Percentiles rank a stretch among this genome's conserved stretches.
These are phyloP conservation scores for Zarea fungicola DNA, from an alignment of 2,329 filamentous ascomycete genomes.

Conservation along the genomic window DNA sequence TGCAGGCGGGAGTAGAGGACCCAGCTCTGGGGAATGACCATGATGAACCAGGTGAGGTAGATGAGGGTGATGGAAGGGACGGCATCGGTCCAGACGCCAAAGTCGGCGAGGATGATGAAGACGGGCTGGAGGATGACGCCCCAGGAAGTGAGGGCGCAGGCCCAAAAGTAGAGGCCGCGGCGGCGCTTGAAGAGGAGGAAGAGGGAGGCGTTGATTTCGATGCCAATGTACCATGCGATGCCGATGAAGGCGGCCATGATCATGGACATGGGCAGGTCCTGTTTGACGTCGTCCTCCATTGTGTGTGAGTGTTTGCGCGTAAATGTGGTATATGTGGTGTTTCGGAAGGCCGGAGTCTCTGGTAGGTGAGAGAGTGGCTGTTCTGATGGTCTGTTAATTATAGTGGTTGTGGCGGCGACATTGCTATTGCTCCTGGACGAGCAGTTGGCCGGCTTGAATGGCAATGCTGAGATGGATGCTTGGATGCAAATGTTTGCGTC, in stretches of 20 bases:
- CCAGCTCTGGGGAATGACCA: conserved; percentile 54
- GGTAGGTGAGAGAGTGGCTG: no score
- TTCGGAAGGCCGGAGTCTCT: no score
- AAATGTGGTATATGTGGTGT: not conserved
- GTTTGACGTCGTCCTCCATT: conserved; percentile 17
- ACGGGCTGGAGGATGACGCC: conserved; percentile 30
- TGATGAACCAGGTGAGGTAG: conserved; percentile 26
- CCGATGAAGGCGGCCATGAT: conserved; percentile 32
- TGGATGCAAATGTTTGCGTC: no score
- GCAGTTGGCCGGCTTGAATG: no score
- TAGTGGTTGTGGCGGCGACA: no score
- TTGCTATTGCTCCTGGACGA: no score
- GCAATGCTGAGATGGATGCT: no score
- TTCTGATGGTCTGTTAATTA: no score
- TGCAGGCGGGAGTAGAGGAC: conserved; percentile 58
- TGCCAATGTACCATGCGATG: conserved; percentile 28
- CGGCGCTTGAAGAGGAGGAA: conserved; percentile 25
- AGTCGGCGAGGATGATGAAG: conserved; percentile 38
- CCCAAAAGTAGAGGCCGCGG: conserved; percentile 29
- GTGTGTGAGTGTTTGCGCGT: no score
- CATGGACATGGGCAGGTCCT: conserved; percentile 25
- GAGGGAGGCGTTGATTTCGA: conserved; percentile 26
- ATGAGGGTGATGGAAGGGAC: conserved; percentile 17
- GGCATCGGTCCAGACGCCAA: conserved; percentile 16
- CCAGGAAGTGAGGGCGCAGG: conserved; percentile 24